These are phyloP conservation scores for Dioszegia aurantiaca DNA, from an alignment of 768 basidiomycete species.

Conservation along the genomic window DNA sequence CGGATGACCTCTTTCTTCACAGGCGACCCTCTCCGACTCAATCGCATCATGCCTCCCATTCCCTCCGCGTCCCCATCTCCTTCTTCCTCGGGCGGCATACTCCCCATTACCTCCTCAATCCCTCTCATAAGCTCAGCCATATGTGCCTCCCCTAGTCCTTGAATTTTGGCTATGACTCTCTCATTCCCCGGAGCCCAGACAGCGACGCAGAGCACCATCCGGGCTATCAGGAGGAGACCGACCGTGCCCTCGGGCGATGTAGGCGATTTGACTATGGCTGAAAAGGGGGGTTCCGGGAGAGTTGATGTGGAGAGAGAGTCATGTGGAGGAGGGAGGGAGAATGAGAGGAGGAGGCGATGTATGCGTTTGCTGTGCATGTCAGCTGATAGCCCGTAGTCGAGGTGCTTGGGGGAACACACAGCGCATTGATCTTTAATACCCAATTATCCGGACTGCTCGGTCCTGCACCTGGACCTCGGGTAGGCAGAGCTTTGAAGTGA, in stretches of 20 bases:
- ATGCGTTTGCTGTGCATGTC: constrained; percentile 35
- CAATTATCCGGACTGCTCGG: constrained; percentile 37
- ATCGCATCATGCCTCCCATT: constrained; percentile 1
- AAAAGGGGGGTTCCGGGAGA: constrained; percentile 82
- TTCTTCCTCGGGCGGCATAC: constrained; percentile 24
- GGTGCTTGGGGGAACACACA: constrained; percentile 22
- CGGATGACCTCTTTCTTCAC: neutral
- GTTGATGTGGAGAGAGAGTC: constrained; percentile 42
- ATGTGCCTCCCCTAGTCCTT: constrained; percentile 72
- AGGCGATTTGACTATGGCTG: constrained; percentile 75
- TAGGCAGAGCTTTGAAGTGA: constrained; percentile 36
- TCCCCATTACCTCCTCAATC: constrained; percentile 66
- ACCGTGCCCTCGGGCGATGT: constrained; percentile 54
- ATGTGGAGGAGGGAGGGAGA: constrained; percentile 35
- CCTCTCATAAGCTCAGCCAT: constrained; percentile 90
- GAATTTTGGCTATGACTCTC: constrained; percentile 84
- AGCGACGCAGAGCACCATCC: constrained; percentile 76
- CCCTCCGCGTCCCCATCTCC: constrained; percentile 15
- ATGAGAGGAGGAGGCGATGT: constrained; percentile 43
- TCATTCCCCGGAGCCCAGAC: constrained; percentile 87
- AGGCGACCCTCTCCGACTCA: constrained; percentile 9
- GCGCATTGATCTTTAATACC: constrained; percentile 42
- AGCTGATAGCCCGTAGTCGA: no score
- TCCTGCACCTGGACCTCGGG: constrained; percentile 10
- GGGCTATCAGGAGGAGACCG: constrained; percentile 71